Conservation (phyloP, 2,329 filamentous ascomycete species). For the Drechslerella coelobrocha region DNA sequence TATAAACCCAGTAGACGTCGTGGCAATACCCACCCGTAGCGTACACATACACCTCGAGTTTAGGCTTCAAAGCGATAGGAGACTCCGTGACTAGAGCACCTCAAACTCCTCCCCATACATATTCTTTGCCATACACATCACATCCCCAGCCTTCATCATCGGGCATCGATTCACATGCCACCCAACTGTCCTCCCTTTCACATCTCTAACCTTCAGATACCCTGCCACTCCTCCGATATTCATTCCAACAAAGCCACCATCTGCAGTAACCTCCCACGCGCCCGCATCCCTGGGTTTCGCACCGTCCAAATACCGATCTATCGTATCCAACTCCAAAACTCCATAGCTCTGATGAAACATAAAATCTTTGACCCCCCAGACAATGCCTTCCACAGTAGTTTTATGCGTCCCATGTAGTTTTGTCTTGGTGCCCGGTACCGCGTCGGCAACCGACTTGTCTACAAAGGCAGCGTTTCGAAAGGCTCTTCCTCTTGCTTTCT, state of each 20-base stretch:
- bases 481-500: too few species aligned
- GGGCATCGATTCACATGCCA: background rate
- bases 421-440: too few species aligned
- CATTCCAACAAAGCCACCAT: background rate
- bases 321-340: background rate
- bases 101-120: conserved; percentile 1
- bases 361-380: background rate
- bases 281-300: background rate
- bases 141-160: background rate
- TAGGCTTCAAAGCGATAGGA: too few species aligned
- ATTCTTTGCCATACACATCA: background rate
- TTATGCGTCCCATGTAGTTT: too few species aligned
- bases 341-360: conserved; percentile 3
- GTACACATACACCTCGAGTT: too few species aligned
- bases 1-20: too few species aligned
- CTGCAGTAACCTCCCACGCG: background rate
- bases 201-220: background rate
- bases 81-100: background rate
- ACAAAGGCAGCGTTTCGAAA: too few species aligned
- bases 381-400: background rate
- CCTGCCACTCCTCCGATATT: too few species aligned
- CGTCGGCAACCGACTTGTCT: too few species aligned
- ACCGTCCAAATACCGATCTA: background rate
- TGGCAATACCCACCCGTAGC: too few species aligned
- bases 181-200: background rate